These are phyloP conservation scores for Edaphochlamys debaryana DNA, from an alignment of 139 green algal genomes.

Conservation along the genomic window DNA sequence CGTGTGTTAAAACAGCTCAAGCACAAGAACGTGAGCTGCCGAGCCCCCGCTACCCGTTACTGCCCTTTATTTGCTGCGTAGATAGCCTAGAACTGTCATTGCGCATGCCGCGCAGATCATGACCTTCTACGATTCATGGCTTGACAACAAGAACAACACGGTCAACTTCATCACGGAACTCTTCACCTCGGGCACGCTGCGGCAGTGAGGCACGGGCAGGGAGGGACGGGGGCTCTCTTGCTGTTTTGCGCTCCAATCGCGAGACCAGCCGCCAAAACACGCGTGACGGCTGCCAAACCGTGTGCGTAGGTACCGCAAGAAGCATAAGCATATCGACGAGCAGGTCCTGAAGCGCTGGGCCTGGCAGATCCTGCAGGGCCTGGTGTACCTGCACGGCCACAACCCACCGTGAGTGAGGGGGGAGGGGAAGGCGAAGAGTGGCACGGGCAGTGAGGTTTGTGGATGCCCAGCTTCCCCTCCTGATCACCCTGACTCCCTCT, in stretches of 20 bases:
- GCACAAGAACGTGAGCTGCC: constrained; percentile 91
- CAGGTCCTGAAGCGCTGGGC: constrained; percentile 96
- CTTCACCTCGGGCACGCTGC: constrained; percentile 96
- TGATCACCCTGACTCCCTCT: too few relatives aligned
- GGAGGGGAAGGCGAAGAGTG: too few relatives aligned
- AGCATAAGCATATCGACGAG: constrained; percentile 91
- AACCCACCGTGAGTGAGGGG: too few relatives aligned
- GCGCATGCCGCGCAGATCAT: constrained; percentile 92
- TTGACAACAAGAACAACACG: constrained; percentile 86
- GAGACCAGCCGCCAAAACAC: too few relatives aligned
- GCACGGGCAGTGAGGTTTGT: too few relatives aligned
- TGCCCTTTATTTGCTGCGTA: too few relatives aligned
- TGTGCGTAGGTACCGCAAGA: constrained; percentile 92
- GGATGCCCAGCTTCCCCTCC: too few relatives aligned
- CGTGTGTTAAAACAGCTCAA: constrained; percentile 96
- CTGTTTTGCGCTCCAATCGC: too few relatives aligned
- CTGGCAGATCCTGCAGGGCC: constrained; percentile 96
- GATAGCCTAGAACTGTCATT: too few relatives aligned
- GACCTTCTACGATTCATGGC: constrained; percentile 96
- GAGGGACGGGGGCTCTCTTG: too few relatives aligned
- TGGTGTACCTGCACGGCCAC: constrained; percentile 97
- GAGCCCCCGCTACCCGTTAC: too few relatives aligned
- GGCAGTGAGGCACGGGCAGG: constrained; percentile 85
- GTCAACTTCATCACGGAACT: constrained; percentile 99
- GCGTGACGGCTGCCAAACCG: too few relatives aligned